Evolutionary conservation across 306 rosid species (phyloP).

Genomic region (Cicer pinnatifidum): DNA sequence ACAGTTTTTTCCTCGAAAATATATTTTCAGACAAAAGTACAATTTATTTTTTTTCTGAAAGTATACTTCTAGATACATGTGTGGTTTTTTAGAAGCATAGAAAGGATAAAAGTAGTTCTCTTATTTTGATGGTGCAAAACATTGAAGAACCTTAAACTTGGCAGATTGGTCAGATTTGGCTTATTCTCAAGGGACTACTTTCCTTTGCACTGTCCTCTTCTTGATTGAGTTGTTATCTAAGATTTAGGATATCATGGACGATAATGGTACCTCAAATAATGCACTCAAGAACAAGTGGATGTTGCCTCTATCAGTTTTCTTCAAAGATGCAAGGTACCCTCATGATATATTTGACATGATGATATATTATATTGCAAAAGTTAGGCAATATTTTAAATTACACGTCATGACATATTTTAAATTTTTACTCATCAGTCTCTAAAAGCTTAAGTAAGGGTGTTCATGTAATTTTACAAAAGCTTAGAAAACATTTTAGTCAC

Average conservation of each 20-base stretch:
- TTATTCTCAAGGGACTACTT: slow-evolving; percentile 4
- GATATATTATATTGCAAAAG: background rate
- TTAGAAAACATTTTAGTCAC: background rate
- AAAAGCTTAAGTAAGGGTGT: background rate
- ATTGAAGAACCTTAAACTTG: slow-evolving; percentile 4
- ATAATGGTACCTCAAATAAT: slow-evolving; percentile 44
- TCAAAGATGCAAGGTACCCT: slow-evolving; percentile 84
- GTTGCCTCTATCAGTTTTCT: slow-evolving; percentile 78
- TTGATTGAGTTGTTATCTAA: slow-evolving; percentile 30
- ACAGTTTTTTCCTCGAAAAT: too few relatives aligned
- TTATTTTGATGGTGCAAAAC: slow-evolving; percentile 16
- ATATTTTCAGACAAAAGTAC: too few relatives aligned
- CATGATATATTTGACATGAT: background rate
- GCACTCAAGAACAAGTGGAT: slow-evolving; percentile 55
- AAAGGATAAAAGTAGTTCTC: too few relatives aligned
- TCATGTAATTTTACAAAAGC: background rate
- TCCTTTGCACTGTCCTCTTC: background rate
- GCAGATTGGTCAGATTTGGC: slow-evolving; percentile 43
- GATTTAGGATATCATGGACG: slow-evolving; percentile 51
- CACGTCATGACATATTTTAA: background rate
- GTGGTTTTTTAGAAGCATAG: too few relatives aligned
- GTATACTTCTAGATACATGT: too few relatives aligned
- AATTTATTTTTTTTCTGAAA: too few relatives aligned
- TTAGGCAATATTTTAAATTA: too few relatives aligned
- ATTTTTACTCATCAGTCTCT: background rate